Conservation (phyloP, 2,329 filamentous ascomycete genomes). For the Thielaviopsis musarum region DNA sequence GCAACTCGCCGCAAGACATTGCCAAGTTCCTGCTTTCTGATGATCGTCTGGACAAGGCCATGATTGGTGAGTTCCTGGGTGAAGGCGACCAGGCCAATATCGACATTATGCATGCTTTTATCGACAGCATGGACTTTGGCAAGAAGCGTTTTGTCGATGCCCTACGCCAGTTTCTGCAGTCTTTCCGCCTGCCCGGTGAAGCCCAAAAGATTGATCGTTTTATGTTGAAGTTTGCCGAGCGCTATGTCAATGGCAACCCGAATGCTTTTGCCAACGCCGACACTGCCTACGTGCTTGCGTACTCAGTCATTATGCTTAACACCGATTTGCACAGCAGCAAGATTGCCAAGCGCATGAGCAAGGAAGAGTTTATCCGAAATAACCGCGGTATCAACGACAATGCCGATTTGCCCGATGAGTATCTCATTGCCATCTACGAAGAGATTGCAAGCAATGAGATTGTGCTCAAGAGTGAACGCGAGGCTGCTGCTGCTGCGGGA, state of each 20-base stretch:
- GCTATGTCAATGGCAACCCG: constrained; percentile 86
- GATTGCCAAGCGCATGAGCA: constrained; percentile 72
- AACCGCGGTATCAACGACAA: constrained; percentile 97
- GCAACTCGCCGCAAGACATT: constrained; percentile 63
- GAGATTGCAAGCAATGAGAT: constrained; percentile 89
- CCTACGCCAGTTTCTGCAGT: constrained; percentile 77
- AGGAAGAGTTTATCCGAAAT: constrained; percentile 97
- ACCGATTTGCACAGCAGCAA: constrained; percentile 89
- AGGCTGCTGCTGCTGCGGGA: constrained; percentile 69
- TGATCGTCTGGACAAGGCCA: constrained; percentile 75
- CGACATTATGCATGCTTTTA: constrained; percentile 95
- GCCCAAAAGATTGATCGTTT: constrained; percentile 98
- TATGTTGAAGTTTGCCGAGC: constrained; percentile 97
- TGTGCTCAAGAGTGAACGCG: constrained; percentile 80
- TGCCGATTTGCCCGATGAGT: constrained; percentile 82
- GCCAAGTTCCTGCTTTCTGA: constrained; percentile 67
- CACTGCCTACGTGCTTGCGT: constrained; percentile 88
- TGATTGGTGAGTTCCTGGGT: constrained; percentile 85
- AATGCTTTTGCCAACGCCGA: constrained; percentile 97
- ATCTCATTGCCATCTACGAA: constrained; percentile 75
- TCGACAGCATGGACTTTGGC: constrained; percentile 85
- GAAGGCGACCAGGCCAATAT: constrained; percentile 89
- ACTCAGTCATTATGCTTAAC: constrained; percentile 93
- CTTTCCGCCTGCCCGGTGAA: constrained; percentile 87
- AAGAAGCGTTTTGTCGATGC: constrained; percentile 88